Evolutionary conservation across 2,329 filamentous ascomycete genomes (phyloP), one percentile per base, ranked within the genome.

Genomic region (Cercospora berteroae): DNA sequence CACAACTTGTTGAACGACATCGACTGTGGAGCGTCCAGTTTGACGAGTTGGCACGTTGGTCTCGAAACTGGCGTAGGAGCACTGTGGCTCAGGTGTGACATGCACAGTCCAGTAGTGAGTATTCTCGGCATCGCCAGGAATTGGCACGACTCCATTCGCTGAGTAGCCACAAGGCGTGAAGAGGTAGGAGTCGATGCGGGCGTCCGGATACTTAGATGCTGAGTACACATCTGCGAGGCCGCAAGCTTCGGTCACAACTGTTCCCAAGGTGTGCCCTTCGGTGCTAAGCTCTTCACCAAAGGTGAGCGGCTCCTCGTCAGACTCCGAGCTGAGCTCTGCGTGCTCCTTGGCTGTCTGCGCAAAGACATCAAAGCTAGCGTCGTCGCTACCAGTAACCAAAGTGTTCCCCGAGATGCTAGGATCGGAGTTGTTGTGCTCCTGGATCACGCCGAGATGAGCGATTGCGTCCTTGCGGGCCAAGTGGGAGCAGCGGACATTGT

Each of bases 81-180:
- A 99, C 76, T 97, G 89, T 13, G 94, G 93, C 84, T 99, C 95
- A 0, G 95, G 95, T 0, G 95, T 99, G 72, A 99, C 95, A 77
- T 99, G 95, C 25, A 99, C 95, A 0, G 94, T 99, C 81, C 97
- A 99, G 83, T 99, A 99, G 81, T 98, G 93, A 48, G 88, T 90
- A 12, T 73, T 72, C 9, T 75, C 75, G 8, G 72, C 70, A 63
- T 79, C 74, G 13, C 86, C 78, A 0, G 92, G 89, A 59, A 93
- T 89, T 6, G 95, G 95, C 50, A 99, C 87, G 20, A 99, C 94
- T 63, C 93, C 95, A 76, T 99, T 99, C 79, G 95, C 95, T 6
- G 94, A 97, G 81, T 97, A 99, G 67, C 95, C 95, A 77, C 95
- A 99, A 0, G 95, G 95, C 0, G 91, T 93, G 83, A 99, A 99